These are phyloP conservation scores for Hypsizygus marmoreus DNA, from an alignment of 768 basidiomycete genomes.

Conservation along the genomic window DNA sequence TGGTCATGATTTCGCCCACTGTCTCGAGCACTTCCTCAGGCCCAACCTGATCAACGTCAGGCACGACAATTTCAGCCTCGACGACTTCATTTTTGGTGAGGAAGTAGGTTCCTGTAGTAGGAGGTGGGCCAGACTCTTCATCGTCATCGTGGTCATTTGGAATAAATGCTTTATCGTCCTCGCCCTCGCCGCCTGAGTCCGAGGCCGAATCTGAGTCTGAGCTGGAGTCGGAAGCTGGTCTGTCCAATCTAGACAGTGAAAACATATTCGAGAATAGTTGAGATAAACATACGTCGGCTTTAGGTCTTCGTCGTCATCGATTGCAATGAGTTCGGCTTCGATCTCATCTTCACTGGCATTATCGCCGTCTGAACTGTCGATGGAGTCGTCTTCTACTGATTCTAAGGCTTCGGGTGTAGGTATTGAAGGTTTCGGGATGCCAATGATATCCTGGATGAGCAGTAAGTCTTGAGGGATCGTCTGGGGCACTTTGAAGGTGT, in stretches of 20 bases:
- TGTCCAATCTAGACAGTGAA: conserved; percentile 12
- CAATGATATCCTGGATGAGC: conserved; percentile 69
- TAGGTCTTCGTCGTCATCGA: conserved; percentile 40
- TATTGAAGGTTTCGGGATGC: conserved; percentile 21
- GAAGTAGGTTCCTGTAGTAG: conserved; percentile 45
- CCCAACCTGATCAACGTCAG: conserved; percentile 64
- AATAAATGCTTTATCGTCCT: conserved; percentile 17
- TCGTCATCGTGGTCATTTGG: conserved; percentile 54
- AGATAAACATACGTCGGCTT: conserved; percentile 21
- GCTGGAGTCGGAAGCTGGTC: conserved; percentile 15
- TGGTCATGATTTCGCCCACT: conserved; percentile 77
- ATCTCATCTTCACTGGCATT: conserved; percentile 73
- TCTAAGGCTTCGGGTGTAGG: not conserved
- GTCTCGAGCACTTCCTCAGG: conserved; percentile 67
- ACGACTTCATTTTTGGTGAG: conserved; percentile 72
- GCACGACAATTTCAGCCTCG: conserved; percentile 60
- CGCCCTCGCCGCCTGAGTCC: conserved; percentile 33
- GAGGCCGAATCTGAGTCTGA: conserved; percentile 42
- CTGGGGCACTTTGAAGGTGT: conserved; percentile 62
- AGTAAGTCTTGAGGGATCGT: conserved; percentile 71
- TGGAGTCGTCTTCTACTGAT: conserved; percentile 42
- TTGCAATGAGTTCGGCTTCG: conserved; percentile 56
- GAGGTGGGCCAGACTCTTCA: conserved; percentile 46
- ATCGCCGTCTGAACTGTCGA: conserved; percentile 55
- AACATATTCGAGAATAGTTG: conserved; percentile 8